These are phyloP conservation scores for Nicotiana obtusifolia DNA, from an alignment of 257 asterid species.

Conservation along the genomic window DNA sequence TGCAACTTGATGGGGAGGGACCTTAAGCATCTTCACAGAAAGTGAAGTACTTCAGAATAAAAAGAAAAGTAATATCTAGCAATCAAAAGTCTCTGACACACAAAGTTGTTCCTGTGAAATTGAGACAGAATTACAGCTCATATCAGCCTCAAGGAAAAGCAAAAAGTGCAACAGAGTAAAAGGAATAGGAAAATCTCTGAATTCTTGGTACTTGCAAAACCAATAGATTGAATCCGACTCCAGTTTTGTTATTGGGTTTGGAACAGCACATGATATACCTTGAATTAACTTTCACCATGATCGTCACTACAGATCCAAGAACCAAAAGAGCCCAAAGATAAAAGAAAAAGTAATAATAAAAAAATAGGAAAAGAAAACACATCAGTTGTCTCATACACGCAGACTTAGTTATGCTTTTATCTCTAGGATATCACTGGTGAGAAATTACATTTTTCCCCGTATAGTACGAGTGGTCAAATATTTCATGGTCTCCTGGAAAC, in stretches of 20 bases:
- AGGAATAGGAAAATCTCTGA: background rate
- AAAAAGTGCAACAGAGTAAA: background rate
- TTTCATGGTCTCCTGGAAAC: background rate
- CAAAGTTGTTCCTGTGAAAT: background rate
- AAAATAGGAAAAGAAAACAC: background rate
- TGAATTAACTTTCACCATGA: background rate
- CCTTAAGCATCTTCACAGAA: conserved; percentile 52
- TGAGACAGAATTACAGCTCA: background rate
- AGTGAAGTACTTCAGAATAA: background rate
- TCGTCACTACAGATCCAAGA: background rate
- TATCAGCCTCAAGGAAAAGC: background rate
- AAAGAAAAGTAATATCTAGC: background rate
- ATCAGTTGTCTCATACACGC: background rate
- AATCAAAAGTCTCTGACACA: background rate
- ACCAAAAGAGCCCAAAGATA: background rate
- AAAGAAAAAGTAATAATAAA: background rate
- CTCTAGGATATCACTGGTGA: background rate
- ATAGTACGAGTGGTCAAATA: background rate
- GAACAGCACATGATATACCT: background rate
- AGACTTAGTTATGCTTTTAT: background rate
- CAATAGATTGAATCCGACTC: background rate
- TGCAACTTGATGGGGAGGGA: conserved; percentile 88
- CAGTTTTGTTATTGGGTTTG: background rate
- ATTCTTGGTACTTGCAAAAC: background rate
- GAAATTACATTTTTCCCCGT: background rate